These are phyloP conservation scores for Rhizoctonia solani DNA, from an alignment of 1,284 basidiomycete genomes.

Conservation along the genomic window DNA sequence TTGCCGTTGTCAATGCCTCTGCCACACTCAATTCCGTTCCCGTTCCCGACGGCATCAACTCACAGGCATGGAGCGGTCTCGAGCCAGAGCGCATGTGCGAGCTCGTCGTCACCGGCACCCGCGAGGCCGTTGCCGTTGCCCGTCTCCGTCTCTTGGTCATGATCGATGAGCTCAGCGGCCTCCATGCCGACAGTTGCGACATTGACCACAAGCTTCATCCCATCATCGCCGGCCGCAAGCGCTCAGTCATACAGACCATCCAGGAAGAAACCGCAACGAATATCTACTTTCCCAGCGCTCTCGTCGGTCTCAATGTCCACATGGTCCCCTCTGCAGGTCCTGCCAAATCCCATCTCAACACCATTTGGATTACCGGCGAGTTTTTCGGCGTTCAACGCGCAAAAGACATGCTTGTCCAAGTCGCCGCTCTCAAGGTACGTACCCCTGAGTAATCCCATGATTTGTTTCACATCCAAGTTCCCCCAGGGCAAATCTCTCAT, in stretches of 20 bases:
- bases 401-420: constrained; percentile 90
- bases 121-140: constrained; percentile 89
- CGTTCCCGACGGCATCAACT: constrained; percentile 70
- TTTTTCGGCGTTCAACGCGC: constrained; percentile 96
- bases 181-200: constrained; percentile 89
- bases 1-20: constrained; percentile 85
- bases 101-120: constrained; percentile 82
- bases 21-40: constrained; percentile 62
- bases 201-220: constrained; percentile 95
- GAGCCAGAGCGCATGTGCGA: constrained; percentile 94
- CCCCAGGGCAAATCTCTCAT: constrained; percentile 85
- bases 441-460: neutral
- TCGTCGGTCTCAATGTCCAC: constrained; percentile 79
- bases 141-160: constrained; percentile 89
- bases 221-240: constrained; percentile 90
- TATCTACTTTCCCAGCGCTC: constrained; percentile 90
- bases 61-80: constrained; percentile 76
- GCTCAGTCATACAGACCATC: constrained; percentile 84
- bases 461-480: constrained; percentile 33
- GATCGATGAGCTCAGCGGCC: constrained; percentile 89
- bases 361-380: constrained; percentile 96
- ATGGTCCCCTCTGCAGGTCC: constrained; percentile 11
- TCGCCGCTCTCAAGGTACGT: constrained; percentile 82
- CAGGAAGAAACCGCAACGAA: constrained; percentile 98
- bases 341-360: constrained; percentile 52